phyloP scores from a whole-genome alignment of 2,329 filamentous ascomycete species.

The Teratosphaeria viscida region DNA sequence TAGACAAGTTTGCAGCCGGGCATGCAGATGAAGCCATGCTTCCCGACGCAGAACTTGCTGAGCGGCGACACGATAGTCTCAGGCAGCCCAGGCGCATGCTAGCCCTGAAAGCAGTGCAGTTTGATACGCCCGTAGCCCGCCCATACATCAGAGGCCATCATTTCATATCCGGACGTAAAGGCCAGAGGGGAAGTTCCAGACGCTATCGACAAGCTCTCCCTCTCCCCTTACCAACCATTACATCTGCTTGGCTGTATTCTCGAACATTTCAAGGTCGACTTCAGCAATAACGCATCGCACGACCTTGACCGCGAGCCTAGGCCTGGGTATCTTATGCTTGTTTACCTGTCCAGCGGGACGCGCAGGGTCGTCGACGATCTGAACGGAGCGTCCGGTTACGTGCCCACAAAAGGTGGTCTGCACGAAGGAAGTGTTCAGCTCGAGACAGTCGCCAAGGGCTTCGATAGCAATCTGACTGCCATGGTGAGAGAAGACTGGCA shows the following conservation, averaged over 20 bases:
- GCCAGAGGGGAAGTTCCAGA: conserved; percentile 2
- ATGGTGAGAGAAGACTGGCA: not conserved
- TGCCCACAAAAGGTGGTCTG: not conserved
- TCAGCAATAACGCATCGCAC: not conserved
- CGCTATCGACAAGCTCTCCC: conserved; percentile 3
- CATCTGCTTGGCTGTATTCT: conserved; percentile 7
- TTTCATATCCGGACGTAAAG: conserved; percentile 5
- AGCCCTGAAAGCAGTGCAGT: conserved; percentile 5
- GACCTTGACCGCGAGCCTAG: conserved; percentile 6
- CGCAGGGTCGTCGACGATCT: conserved; percentile 10
- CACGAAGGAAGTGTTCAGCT: not conserved
- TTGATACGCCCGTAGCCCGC: conserved; percentile 7
- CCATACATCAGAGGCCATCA: conserved; percentile 4
- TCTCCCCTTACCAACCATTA: conserved; percentile 2
- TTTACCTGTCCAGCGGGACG: conserved; percentile 11
- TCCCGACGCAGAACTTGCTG: not conserved
- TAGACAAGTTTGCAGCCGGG: conserved; percentile 9
- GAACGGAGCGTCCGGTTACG: not conserved
- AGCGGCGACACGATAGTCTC: not conserved
- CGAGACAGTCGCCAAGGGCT: conserved; percentile 1
- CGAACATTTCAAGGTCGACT: conserved; percentile 8
- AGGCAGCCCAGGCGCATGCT: conserved; percentile 1
- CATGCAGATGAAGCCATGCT: not conserved
- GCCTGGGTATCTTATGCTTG: conserved; percentile 12
- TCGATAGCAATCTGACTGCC: not conserved